Conservation (phyloP, 2,329 filamentous ascomycete genomes). For the Monilinia polystroma region DNA sequence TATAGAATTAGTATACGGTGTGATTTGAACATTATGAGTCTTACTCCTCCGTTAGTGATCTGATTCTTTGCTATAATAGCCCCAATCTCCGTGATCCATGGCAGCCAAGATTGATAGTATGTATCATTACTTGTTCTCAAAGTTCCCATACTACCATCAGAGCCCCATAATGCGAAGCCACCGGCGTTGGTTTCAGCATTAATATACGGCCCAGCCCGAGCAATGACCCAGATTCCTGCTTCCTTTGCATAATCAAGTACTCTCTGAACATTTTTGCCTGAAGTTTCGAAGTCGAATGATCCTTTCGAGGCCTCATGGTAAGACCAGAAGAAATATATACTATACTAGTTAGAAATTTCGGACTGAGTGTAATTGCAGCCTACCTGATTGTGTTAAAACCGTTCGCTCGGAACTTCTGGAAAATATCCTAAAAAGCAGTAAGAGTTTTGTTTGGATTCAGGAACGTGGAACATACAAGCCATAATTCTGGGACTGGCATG, state of each 20-base stretch:
- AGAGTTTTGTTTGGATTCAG: slow-evolving; percentile 7
- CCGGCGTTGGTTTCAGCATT: slow-evolving; percentile 53
- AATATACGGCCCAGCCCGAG: slow-evolving; percentile 51
- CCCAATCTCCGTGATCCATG: slow-evolving; percentile 49
- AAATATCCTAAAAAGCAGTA: slow-evolving; percentile 47
- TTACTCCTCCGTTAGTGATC: slow-evolving; percentile 49
- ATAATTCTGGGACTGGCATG: slow-evolving; percentile 54
- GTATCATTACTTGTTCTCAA: slow-evolving; percentile 46
- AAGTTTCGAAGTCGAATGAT: slow-evolving; percentile 50
- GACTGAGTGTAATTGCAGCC: background rate
- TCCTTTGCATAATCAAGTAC: slow-evolving; percentile 52
- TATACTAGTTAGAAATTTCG: slow-evolving; percentile 24
- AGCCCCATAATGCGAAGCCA: slow-evolving; percentile 48
- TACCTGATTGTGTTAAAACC: slow-evolving; percentile 52
- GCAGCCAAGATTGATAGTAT: slow-evolving; percentile 48
- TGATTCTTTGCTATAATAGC: slow-evolving; percentile 50
- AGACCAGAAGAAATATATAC: slow-evolving; percentile 52
- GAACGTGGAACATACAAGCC: slow-evolving; percentile 40
- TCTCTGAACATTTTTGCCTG: slow-evolving; percentile 52
- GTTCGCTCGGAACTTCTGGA: slow-evolving; percentile 54
- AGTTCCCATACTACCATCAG: slow-evolving; percentile 48
- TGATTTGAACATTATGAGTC: slow-evolving; percentile 37
- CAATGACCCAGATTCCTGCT: slow-evolving; percentile 52
- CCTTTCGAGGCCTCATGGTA: slow-evolving; percentile 48
- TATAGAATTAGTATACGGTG: slow-evolving; percentile 41